Percentiles rank a stretch among this genome's conserved stretches.
Conservation (phyloP, 352 stramenopile genomes). For the Phytophthora tubulina region DNA sequence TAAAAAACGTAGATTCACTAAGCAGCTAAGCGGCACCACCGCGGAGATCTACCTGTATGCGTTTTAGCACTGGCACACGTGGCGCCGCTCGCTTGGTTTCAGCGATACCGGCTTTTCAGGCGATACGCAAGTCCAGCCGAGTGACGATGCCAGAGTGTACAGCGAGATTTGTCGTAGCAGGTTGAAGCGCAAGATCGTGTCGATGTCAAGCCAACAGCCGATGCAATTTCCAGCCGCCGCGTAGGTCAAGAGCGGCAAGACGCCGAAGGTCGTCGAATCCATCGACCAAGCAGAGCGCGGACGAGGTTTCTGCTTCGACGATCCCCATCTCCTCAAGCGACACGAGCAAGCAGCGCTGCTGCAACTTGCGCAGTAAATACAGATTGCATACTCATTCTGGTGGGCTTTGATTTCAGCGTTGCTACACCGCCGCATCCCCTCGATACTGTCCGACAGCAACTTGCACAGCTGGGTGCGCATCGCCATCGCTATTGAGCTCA, state of each 20-base stretch:
- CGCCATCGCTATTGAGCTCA: constrained; percentile 7
- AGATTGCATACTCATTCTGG: constrained; percentile 42
- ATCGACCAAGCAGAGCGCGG: constrained; percentile 18
- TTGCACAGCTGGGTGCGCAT: constrained; percentile 11
- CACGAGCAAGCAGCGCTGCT: constrained; percentile 19
- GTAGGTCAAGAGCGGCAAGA: not conserved
- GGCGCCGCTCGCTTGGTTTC: constrained; percentile 19
- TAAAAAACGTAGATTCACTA: not conserved
- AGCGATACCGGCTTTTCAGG: constrained; percentile 16
- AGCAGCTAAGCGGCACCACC: not conserved
- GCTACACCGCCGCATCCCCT: constrained; percentile 31
- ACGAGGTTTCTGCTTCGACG: constrained; percentile 20
- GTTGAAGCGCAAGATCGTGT: constrained; percentile 42
- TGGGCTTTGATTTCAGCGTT: constrained; percentile 31
- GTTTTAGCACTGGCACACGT: not conserved
- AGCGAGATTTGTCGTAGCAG: constrained; percentile 36
- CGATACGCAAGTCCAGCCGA: constrained; percentile 35
- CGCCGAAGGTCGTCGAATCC: constrained; percentile 18
- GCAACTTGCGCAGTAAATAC: not conserved
- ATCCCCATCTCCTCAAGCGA: constrained; percentile 23
- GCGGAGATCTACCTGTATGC: not conserved
- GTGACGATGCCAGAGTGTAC: constrained; percentile 18
- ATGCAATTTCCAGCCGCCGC: constrained; percentile 6
- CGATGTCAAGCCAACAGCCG: not conserved
- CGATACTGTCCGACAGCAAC: not conserved